Evolutionary conservation across 441 rosid genomes (phyloP).

Genomic region (Lagerstroemia fauriei): DNA sequence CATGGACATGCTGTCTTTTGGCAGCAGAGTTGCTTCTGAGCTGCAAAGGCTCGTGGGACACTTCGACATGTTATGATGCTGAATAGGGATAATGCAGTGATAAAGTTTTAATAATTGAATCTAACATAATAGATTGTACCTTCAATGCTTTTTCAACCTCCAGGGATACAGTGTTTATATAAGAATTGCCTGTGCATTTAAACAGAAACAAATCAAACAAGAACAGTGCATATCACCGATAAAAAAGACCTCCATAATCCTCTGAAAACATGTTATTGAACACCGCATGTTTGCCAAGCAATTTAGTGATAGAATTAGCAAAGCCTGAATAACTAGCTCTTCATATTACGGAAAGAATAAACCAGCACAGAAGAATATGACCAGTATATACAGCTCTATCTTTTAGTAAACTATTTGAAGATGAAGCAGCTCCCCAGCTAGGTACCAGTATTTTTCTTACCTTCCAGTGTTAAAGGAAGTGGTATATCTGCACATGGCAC

Average conservation of each 20-base stretch:
- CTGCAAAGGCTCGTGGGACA: conserved; percentile 45
- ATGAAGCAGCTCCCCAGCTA: background rate
- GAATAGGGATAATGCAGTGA: conserved; percentile 11
- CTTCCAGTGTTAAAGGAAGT: conserved; percentile 44
- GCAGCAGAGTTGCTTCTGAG: conserved; percentile 66
- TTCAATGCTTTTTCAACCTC: conserved; percentile 84
- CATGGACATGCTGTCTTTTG: conserved; percentile 84
- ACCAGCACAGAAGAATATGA: background rate
- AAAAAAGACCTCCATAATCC: background rate
- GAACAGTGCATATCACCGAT: background rate
- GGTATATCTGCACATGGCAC: conserved; percentile 72
- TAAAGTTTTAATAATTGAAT: conserved; percentile 17
- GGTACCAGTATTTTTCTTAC: conserved; percentile 33
- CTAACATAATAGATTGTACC: conserved; percentile 42
- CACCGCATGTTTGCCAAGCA: background rate
- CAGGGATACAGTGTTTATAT: conserved; percentile 48
- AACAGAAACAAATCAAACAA: conserved; percentile 24
- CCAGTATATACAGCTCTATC: background rate
- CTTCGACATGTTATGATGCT: conserved; percentile 12
- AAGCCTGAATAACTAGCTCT: background rate
- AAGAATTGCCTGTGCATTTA: conserved; percentile 52
- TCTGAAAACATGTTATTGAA: background rate
- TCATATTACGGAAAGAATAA: background rate
- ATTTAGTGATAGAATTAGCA: background rate
- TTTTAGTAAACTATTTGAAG: background rate